A percentile compares a stretch with the other conserved stretches of the same genome.
Evolutionary conservation across 805 yeast genomes (phyloP).

Genomic region (Saccharomyces jurei): DNA sequence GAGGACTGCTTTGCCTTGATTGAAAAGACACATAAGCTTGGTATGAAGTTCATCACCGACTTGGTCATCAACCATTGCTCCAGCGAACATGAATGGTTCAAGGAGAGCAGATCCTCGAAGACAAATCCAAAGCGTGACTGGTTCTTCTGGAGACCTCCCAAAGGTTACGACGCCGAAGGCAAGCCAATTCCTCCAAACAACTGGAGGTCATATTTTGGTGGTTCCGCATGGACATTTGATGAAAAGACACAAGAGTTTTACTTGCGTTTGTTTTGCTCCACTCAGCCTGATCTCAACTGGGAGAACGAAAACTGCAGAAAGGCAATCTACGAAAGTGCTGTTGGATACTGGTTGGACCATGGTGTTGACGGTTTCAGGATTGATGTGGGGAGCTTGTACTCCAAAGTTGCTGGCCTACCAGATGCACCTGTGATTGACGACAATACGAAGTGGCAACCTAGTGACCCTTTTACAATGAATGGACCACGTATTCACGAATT

Average conservation of each 20-base stretch:
- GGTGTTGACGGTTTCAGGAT: conserved; percentile 55
- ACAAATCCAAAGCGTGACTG: conserved; percentile 51
- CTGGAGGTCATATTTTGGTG: conserved; percentile 46
- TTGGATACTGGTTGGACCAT: conserved; percentile 45
- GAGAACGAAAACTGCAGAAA: conserved; percentile 34
- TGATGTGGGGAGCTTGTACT: conserved; percentile 46
- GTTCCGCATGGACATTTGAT: conserved; percentile 51
- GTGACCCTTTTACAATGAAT: conserved; percentile 28
- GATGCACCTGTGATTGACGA: conserved; percentile 44
- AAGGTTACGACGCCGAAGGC: conserved; percentile 38
- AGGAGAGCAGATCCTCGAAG: conserved; percentile 45
- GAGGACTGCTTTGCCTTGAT: conserved; percentile 45
- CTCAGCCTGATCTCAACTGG: conserved; percentile 58
- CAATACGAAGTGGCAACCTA: conserved; percentile 35
- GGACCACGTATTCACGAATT: conserved; percentile 54
- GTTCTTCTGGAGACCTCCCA: conserved; percentile 50
- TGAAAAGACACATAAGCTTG: conserved; percentile 40
- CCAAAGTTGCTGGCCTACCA: conserved; percentile 37
- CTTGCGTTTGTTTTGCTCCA: conserved; percentile 43
- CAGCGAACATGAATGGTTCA: conserved; percentile 48
- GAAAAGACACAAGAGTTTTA: conserved; percentile 47
- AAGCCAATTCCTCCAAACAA: conserved; percentile 51
- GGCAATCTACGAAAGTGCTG: conserved; percentile 38
- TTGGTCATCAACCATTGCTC: conserved; percentile 54
- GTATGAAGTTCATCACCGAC: conserved; percentile 45